Evolutionary conservation across 805 yeast species (phyloP).

Genomic region (Metschnikowia sp.): DNA sequence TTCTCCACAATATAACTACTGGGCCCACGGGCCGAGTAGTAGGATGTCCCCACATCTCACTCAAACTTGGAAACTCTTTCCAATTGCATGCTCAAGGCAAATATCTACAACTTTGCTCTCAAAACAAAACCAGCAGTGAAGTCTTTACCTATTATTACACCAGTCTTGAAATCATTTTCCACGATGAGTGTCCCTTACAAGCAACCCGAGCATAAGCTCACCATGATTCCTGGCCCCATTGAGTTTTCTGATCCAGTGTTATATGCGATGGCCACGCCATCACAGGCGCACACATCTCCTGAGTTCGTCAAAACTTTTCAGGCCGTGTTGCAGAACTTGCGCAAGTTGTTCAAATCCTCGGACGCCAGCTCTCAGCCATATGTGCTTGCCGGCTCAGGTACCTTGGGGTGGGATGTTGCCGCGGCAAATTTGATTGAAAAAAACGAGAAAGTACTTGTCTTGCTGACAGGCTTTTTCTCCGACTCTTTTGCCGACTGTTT

Average conservation of each 20-base stretch:
- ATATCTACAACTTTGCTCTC: background rate
- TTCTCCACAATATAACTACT: slow-evolving; percentile 8
- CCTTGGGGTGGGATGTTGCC: slow-evolving; percentile 91
- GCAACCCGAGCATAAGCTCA: slow-evolving; percentile 44
- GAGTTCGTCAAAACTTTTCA: slow-evolving; percentile 77
- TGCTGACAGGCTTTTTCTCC: slow-evolving; percentile 88
- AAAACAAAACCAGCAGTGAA: background rate
- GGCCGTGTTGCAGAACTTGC: slow-evolving; percentile 59
- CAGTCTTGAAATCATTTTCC: background rate
- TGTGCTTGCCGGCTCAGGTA: slow-evolving; percentile 86
- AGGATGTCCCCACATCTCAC: background rate
- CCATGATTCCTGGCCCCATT: slow-evolving; percentile 83
- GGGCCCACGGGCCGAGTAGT: background rate
- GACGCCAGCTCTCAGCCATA: slow-evolving; percentile 71
- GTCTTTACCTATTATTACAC: background rate
- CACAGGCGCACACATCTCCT: slow-evolving; percentile 87
- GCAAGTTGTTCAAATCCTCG: slow-evolving; percentile 71
- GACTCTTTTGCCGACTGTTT: slow-evolving; percentile 79
- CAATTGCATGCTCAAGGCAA: slow-evolving; percentile 2
- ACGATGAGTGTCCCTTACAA: slow-evolving; percentile 36
- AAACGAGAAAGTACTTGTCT: slow-evolving; percentile 72
- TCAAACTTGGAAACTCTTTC: background rate
- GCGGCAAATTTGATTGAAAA: slow-evolving; percentile 65
- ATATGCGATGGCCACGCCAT: slow-evolving; percentile 75
- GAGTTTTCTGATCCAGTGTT: slow-evolving; percentile 79